Conservation (phyloP, 352 stramenopile genomes). For the Peronospora tabacina region DNA sequence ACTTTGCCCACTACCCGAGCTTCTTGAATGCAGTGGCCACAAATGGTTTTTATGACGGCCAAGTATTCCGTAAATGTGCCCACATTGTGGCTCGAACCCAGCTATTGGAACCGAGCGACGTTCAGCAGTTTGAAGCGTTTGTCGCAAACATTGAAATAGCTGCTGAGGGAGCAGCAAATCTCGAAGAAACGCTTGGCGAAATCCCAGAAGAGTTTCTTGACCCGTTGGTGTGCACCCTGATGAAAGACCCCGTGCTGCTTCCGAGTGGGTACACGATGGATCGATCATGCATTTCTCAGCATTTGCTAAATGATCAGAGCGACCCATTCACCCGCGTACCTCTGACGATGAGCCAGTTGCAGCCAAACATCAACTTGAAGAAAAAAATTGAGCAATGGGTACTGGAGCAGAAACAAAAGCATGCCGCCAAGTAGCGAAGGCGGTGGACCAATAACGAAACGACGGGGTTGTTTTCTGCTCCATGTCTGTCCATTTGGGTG, state of each 20-base stretch:
- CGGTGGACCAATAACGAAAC: constrained; percentile 1
- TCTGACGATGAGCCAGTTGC: constrained; percentile 64
- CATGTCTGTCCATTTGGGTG: no score
- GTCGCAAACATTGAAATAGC: constrained; percentile 44
- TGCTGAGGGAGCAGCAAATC: constrained; percentile 36
- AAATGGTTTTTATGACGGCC: constrained; percentile 80
- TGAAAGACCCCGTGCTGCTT: constrained; percentile 93
- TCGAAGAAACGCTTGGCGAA: constrained; percentile 83
- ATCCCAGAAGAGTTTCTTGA: constrained; percentile 96
- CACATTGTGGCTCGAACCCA: constrained; percentile 63
- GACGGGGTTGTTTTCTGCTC: not conserved
- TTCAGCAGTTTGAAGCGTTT: constrained; percentile 53
- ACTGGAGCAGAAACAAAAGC: constrained; percentile 28
- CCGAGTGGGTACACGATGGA: constrained; percentile 91
- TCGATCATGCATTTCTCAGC: constrained; percentile 91
- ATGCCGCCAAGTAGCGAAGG: constrained; percentile 8
- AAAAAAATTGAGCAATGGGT: constrained; percentile 60
- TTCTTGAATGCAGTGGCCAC: constrained; percentile 90
- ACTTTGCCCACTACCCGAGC: constrained; percentile 87
- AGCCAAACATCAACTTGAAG: constrained; percentile 57
- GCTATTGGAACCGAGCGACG: constrained; percentile 36
- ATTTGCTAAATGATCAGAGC: constrained; percentile 94
- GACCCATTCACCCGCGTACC: constrained; percentile 95
- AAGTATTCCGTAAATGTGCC: constrained; percentile 66
- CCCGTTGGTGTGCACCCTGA: constrained; percentile 91